phyloP scores from a whole-genome alignment of 2,329 filamentous ascomycete genomes.

The Aspergillus latus region DNA sequence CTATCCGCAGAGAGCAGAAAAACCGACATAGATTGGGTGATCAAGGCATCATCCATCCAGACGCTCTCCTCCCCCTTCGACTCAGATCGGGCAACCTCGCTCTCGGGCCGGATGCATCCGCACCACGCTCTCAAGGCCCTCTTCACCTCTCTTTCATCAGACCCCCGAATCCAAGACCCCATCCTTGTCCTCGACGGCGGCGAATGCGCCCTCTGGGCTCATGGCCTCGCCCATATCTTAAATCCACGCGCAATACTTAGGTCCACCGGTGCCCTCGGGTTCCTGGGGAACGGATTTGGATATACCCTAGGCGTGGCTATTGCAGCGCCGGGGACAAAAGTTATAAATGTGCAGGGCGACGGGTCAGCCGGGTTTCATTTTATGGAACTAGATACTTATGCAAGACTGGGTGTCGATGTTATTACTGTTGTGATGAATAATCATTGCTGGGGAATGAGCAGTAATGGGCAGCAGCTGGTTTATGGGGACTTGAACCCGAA shows the following conservation, averaged over 20 bases:
- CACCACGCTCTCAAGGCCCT: slow-evolving; percentile 44
- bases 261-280: slow-evolving; percentile 37
- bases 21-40: background rate
- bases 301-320: slow-evolving; percentile 47
- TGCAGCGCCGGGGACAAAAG: slow-evolving; percentile 38
- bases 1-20: background rate
- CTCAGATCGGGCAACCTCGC: slow-evolving; percentile 20
- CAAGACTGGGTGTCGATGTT: slow-evolving; percentile 41
- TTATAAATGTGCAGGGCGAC: slow-evolving; percentile 50
- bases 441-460: slow-evolving; percentile 48
- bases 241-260: slow-evolving; percentile 37
- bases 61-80: slow-evolving; percentile 22
- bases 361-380: slow-evolving; percentile 49
- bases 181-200: slow-evolving; percentile 40
- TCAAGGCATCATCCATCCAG: slow-evolving; percentile 16
- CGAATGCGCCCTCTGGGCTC: slow-evolving; percentile 32
- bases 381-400: slow-evolving; percentile 48
- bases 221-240: slow-evolving; percentile 34
- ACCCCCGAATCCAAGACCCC: slow-evolving; percentile 12
- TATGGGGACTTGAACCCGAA: slow-evolving; percentile 36
- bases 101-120: slow-evolving; percentile 41
- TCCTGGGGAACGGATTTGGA: slow-evolving; percentile 50
- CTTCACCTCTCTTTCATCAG: slow-evolving; percentile 35
- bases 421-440: slow-evolving; percentile 49
- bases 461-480: slow-evolving; percentile 47